These are phyloP conservation scores for Kodamaea jinghongensis DNA, from an alignment of 805 yeast genomes.

Conservation along the genomic window DNA sequence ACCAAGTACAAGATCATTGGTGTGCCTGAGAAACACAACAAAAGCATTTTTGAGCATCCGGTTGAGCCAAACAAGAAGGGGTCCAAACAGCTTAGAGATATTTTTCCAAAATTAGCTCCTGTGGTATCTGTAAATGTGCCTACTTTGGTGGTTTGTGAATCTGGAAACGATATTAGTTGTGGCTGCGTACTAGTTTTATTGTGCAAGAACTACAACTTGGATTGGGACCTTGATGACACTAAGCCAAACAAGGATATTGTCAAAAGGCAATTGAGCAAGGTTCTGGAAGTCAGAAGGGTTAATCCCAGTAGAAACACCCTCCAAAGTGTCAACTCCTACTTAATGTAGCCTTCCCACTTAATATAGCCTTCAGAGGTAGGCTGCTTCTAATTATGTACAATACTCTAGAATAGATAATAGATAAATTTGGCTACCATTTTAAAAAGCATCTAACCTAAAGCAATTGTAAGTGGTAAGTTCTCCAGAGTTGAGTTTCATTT, in stretches of 20 bases:
- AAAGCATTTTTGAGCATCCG: conserved; percentile 14
- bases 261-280: conserved; percentile 51
- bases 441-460: no score
- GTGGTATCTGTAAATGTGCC: conserved; percentile 16
- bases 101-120: conserved; percentile 44
- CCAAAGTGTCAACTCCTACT: conserved; percentile 60
- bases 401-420: no score
- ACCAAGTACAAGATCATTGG: conserved; percentile 12
- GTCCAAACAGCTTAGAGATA: conserved; percentile 53
- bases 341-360: no score
- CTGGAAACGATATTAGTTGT: conserved; percentile 64
- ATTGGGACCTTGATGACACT: conserved; percentile 32
- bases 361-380: no score
- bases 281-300: conserved; percentile 48
- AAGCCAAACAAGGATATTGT: conserved; percentile 50
- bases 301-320: conserved; percentile 79
- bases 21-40: conserved; percentile 11
- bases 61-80: conserved; percentile 56
- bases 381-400: no score
- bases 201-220: conserved; percentile 41
- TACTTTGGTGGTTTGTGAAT: conserved; percentile 52
- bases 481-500: no score
- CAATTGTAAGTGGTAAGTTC: no score
- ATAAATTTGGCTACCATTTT: no score
- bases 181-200: conserved; percentile 56